Conservation (phyloP, 2,329 filamentous ascomycete species). For the Tolypocladium album region DNA sequence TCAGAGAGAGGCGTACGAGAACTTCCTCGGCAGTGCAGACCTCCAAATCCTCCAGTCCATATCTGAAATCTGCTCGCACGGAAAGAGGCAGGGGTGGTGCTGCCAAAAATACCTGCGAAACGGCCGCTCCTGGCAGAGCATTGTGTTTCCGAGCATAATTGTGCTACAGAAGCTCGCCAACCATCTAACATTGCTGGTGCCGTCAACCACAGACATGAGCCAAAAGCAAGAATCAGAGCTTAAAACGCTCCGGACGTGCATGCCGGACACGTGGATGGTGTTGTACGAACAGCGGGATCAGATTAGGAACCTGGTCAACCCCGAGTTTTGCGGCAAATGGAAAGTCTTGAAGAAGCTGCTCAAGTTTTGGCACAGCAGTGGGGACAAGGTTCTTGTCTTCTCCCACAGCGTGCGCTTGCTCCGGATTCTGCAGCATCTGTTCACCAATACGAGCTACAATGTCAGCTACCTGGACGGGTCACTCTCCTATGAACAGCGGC, state of each 20-base stretch:
- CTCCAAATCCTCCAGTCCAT: constrained; percentile 59
- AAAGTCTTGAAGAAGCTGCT: constrained; percentile 78
- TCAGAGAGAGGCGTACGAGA: constrained; percentile 75
- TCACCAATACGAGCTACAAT: constrained; percentile 80
- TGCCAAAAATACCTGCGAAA: constrained; percentile 52
- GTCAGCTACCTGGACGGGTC: constrained; percentile 84
- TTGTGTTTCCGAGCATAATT: constrained; percentile 77
- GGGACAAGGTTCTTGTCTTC: constrained; percentile 92
- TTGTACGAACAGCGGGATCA: constrained; percentile 68
- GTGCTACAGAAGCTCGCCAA: constrained; percentile 83
- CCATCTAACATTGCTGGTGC: constrained; percentile 82
- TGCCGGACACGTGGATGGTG: constrained; percentile 64
- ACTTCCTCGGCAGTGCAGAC: constrained; percentile 59
- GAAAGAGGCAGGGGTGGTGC: constrained; percentile 66
- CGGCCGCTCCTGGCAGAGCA: constrained; percentile 58
- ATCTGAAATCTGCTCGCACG: constrained; percentile 56
- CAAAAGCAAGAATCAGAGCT: constrained; percentile 74
- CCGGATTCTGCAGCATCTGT: constrained; percentile 73
- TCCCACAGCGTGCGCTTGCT: constrained; percentile 83
- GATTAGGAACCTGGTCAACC: constrained; percentile 71
- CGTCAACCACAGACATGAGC: constrained; percentile 46
- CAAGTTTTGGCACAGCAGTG: constrained; percentile 78
- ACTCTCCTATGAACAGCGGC: constrained; percentile 73
- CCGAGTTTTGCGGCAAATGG: constrained; percentile 96
- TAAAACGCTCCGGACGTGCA: constrained; percentile 59